phyloP scores from a whole-genome alignment of 73 alveolate species.

The Tetrahymena elliotti region DNA sequence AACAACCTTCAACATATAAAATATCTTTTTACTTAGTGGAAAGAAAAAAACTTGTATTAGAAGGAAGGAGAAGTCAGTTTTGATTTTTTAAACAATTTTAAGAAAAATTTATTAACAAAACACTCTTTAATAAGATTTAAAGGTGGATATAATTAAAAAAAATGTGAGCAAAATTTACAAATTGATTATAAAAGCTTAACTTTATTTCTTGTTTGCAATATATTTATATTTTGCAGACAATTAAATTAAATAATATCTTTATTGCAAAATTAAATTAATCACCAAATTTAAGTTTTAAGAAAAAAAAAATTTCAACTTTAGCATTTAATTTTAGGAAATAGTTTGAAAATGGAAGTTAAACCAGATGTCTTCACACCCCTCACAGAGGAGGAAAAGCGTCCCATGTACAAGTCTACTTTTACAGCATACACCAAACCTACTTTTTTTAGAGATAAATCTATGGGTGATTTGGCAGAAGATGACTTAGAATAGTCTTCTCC shows the following conservation, averaged over 20 bases:
- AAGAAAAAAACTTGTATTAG: too few species aligned
- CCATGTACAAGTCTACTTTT: background rate
- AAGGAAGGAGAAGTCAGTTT: background rate
- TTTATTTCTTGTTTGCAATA: background rate
- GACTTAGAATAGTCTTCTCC: background rate
- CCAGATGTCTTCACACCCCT: background rate
- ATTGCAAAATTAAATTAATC: background rate
- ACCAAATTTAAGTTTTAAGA: background rate
- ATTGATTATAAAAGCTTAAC: background rate
- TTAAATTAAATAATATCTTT: background rate
- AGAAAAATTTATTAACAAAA: background rate
- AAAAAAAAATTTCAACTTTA: background rate
- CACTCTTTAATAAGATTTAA: too few species aligned
- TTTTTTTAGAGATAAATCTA: background rate
- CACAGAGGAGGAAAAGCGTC: background rate
- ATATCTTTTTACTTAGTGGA: too few species aligned
- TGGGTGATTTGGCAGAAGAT: background rate
- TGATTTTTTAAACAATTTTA: too few species aligned
- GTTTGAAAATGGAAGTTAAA: background rate
- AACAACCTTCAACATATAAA: background rate
- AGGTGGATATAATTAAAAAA: background rate
- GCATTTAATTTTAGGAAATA: background rate
- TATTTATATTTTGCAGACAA: background rate
- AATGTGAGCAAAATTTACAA: background rate
- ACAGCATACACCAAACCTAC: background rate